Evolutionary conservation across 306 rosid species (phyloP), one percentile per base, ranked within the genome.

Genomic region (Castanospermum australe): DNA sequence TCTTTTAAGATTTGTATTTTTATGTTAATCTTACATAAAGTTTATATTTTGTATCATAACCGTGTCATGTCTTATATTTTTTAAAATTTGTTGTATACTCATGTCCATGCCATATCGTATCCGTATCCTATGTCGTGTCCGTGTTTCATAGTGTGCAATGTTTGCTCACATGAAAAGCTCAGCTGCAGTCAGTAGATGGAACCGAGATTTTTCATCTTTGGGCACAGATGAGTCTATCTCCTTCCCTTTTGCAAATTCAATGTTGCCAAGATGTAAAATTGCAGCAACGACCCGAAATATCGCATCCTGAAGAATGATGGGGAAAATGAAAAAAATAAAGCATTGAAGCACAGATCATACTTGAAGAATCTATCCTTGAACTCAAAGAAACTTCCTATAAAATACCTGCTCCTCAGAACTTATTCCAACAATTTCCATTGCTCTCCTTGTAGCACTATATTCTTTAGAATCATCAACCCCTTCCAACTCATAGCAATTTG

Each of bases 201-300:
- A 88, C 89, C 76, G 14, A 73, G 97, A 93, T 74, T 91, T 93
- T 60, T 91, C 94, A 77, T 91, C 94, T 82, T 88, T 93, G 30
- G 94, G 96, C 62, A 38, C 21, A 55, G 97, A 93, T n/a, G 97
- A 93, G 82, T 93, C 97, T 11, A 64, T 74, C 86, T 91, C 97
- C 83, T 88, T 82, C 79, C 96, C 97, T 76, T 93, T 93, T 22
- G 84, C 80, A 85, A 93, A 93, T 61, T 93, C 96, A 79, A 90
- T 85, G 79, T 90, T 93, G 62, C 96, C 97, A 15, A 93, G 94
- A 88, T 90, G 96, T 73, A 93, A 89, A 81, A 90, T 81, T 45
- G 96, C 94, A 51, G 97, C 97, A 84, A 89, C 92, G 60, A 93
- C 96, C 78, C 87, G 89, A 82, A 93, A 93, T 82, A 93, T 91